Evolutionary conservation across 768 basidiomycete species (phyloP).

Genomic region (Leucocoprinus birnbaumii): DNA sequence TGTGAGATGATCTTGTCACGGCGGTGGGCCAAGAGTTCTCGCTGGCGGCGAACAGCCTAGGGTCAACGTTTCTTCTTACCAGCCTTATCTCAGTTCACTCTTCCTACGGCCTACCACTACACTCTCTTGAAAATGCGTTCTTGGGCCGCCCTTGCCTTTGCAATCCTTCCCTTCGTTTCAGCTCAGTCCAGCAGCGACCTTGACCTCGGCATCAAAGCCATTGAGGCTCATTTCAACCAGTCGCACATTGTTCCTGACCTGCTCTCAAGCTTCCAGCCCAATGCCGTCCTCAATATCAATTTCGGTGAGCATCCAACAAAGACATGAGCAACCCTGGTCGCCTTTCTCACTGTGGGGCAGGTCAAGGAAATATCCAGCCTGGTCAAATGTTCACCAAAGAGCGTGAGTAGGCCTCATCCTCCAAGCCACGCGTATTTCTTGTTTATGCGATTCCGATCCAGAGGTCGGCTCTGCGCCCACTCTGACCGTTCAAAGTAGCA

Average conservation of each 20-base stretch:
- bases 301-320: conserved; percentile 29
- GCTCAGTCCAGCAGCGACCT: conserved; percentile 38
- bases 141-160: conserved; percentile 29
- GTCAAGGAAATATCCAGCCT: conserved; percentile 45
- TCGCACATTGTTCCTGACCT: conserved; percentile 61
- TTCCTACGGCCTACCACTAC: conserved; percentile 14
- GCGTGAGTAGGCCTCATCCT: conserved; percentile 38
- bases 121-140: conserved; percentile 28
- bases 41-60: neutral
- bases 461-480: conserved; percentile 56
- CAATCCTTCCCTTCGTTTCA: conserved; percentile 37
- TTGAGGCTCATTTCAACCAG: conserved; percentile 66
- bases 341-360: conserved; percentile 20
- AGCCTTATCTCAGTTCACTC: neutral
- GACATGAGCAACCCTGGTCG: neutral
- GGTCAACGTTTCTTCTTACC: neutral
- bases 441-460: conserved; percentile 22
- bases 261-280: conserved; percentile 57
- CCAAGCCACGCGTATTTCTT: neutral
- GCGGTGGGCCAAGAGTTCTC: neutral
- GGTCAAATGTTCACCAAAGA: conserved; percentile 58
- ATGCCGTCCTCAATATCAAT: conserved; percentile 50
- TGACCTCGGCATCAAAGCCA: conserved; percentile 47
- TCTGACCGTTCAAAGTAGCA: conserved; percentile 48
- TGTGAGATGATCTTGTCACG: too few relatives aligned